Evolutionary conservation across 208 protist species (phyloP).

Genomic region (Naegleria lovaniensis): DNA sequence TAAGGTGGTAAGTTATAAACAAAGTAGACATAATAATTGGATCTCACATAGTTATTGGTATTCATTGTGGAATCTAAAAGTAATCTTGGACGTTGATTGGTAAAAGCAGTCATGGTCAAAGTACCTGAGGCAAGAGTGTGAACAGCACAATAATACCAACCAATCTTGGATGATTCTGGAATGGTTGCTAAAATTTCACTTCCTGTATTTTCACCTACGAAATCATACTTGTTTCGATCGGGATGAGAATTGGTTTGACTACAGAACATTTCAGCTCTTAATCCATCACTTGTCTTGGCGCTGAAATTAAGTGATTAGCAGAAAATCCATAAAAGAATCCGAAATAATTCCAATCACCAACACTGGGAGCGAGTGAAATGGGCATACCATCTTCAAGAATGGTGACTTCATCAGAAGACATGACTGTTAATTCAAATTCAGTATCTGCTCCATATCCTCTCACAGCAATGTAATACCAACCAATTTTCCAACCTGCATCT

Average conservation of each 20-base stretch:
- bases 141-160: constrained; percentile 14
- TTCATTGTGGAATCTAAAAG: background rate
- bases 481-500: background rate
- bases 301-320: background rate
- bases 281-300: background rate
- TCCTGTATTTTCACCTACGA: background rate
- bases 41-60: background rate
- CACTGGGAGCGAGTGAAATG: background rate
- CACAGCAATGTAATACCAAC: constrained; percentile 24
- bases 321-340: constrained; percentile 4
- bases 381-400: background rate
- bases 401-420: background rate
- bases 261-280: background rate
- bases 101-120: background rate
- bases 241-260: background rate
- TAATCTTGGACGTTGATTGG: background rate
- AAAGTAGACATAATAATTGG: background rate
- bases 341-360: background rate
- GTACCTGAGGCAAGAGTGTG: background rate
- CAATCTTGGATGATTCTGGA: background rate
- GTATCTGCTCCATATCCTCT: background rate
- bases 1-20: background rate
- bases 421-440: background rate
- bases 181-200: background rate
- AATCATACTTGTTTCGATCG: background rate